A percentile compares a stretch with the other conserved stretches of the same genome.
Evolutionary conservation across 805 yeast genomes (phyloP).

Genomic region (Candida xiaguanensis): DNA sequence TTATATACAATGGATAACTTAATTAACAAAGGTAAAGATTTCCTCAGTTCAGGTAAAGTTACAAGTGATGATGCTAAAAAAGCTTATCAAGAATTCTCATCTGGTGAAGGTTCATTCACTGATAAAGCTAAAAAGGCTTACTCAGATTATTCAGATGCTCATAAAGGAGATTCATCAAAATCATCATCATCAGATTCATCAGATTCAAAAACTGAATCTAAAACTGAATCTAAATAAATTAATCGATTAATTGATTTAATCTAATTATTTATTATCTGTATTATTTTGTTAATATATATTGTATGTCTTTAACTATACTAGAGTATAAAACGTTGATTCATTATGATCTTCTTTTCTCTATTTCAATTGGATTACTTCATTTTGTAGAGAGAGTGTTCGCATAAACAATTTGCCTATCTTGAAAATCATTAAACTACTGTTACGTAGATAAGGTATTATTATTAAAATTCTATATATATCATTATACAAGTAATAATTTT

Average conservation of each 20-base stretch:
- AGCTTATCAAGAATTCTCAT: slow-evolving; percentile 30
- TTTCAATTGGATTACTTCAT: no score
- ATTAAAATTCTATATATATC: no score
- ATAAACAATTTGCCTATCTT: no score
- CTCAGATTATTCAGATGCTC: slow-evolving; percentile 24
- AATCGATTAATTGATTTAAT: neutral
- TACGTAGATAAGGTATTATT: no score
- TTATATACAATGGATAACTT: slow-evolving; percentile 24
- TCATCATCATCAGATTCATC: neutral
- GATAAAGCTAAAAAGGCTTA: slow-evolving; percentile 37
- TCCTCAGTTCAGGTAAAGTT: slow-evolving; percentile 12
- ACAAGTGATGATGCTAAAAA: slow-evolving; percentile 30
- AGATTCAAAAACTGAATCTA: slow-evolving; percentile 2
- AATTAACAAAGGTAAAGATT: slow-evolving; percentile 29
- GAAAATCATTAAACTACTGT: no score
- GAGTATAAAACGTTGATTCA: no score
- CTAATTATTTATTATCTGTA: neutral
- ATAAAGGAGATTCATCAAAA: slow-evolving; percentile 13
- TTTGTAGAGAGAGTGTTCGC: no score
- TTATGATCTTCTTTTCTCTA: no score
- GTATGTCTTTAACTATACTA: no score
- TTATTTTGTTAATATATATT: no score
- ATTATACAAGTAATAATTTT: slow-evolving; percentile 1
- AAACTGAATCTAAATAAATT: neutral
- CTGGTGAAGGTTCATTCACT: slow-evolving; percentile 23